Evolutionary conservation across 2,329 filamentous ascomycete species (phyloP).

Genomic region (Immersiporthe knoxdaviesiana): DNA sequence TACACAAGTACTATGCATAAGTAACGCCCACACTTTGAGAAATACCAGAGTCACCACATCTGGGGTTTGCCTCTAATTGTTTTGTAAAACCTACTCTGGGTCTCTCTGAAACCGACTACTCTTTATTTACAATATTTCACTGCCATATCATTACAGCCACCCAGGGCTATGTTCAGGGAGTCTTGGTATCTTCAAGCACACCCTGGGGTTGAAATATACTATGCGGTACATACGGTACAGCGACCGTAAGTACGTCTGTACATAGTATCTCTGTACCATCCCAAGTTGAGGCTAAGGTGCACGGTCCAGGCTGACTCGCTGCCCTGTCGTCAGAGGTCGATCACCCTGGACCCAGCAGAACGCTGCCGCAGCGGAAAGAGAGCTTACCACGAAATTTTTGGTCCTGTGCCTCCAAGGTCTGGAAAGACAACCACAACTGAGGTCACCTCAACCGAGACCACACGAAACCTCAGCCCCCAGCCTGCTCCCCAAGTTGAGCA

Average conservation of each 20-base stretch:
- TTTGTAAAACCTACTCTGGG: no score
- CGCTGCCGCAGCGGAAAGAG: slow-evolving; percentile 5
- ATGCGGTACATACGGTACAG: not conserved
- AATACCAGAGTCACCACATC: not conserved
- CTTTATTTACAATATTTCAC: not conserved
- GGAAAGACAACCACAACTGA: slow-evolving; percentile 18
- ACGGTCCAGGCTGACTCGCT: slow-evolving; percentile 13
- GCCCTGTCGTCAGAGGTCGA: slow-evolving; percentile 30
- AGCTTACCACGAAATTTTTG: slow-evolving; percentile 30
- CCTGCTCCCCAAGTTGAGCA: slow-evolving; percentile 7
- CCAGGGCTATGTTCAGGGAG: not conserved
- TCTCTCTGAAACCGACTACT: no score
- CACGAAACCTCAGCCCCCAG: slow-evolving; percentile 18
- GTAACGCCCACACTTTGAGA: no score
- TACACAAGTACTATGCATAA: not conserved
- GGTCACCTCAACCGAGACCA: slow-evolving; percentile 10
- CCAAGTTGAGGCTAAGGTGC: not conserved
- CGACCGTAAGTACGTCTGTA: not conserved
- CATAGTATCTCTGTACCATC: not conserved
- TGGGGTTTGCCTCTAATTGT: not conserved
- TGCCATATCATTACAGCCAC: not conserved
- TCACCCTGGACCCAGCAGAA: slow-evolving; percentile 20
- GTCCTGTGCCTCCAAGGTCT: slow-evolving; percentile 23
- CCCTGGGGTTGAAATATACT: not conserved
- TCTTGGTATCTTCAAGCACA: not conserved